Base-by-base conservation (phyloP, 169 alveolate genomes). In the Cryptosporidium sp. region DNA sequence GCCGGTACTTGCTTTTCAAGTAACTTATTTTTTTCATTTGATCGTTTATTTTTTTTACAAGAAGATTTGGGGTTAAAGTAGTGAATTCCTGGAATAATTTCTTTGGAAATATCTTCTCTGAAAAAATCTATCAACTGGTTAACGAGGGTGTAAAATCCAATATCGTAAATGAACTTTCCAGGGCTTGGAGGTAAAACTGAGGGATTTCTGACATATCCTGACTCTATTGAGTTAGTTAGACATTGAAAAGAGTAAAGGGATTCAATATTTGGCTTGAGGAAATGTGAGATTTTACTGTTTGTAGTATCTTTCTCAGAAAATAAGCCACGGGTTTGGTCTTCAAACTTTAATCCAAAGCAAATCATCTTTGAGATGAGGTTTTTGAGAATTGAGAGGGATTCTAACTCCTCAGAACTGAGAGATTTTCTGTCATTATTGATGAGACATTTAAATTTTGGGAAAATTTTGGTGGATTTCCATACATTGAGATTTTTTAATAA, bases 91-190 rank as follows among this genome's bases (percentile, higher is more conserved):
- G 67, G 67, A 18, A 56, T 26, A 29, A 60, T 58, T 56, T 75
- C 31, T n/a, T 53, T 56, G 12, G 62, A 12, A 33, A 75, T 58
- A 8, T 75, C 73, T 0, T 53, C 86, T 6, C 16, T 44, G 12
- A 75, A 75, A 58, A 53, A 60, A 9, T 75, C 86, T 7, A 75
- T 26, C 23, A 75, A 26, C 39, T 75, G 86, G 39, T 75, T 75
- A 21, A 75, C n/a, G 21, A 75, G 53, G 0, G 73, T 56, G 23
- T 75, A 75, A 44, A 52, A 75, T n/a, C 86, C 73, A 75, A 42
- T 26, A 35, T 60, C 71, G 21, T 33, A 58, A 16, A 56, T 65
- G 44, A 3, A 29, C 23, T 31, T 37, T 3, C 33, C 56, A 21
- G 26, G 37, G 8, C n/a, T 75, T 10, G 48, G 70, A 18, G 42